Conservation (phyloP, 192 early-diverging fungal species). For the Tieghemiomyces parasiticus region DNA sequence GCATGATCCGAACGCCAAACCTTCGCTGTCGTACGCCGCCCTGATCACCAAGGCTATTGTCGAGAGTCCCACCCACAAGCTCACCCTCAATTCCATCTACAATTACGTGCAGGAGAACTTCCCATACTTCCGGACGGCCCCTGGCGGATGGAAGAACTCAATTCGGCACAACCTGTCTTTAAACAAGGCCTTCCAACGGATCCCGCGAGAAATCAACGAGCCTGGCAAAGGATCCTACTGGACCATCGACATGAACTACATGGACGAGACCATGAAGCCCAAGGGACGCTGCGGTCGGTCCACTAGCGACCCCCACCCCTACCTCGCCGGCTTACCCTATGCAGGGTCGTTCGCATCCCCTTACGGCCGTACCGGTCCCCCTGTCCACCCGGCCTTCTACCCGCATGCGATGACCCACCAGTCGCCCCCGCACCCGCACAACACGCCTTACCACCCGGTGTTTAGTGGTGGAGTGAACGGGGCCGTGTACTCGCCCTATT, state of each 20-base stretch:
- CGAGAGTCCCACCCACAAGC: slow-evolving; percentile 38
- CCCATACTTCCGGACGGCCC: slow-evolving; percentile 61
- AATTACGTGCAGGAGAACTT: slow-evolving; percentile 60
- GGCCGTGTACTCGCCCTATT: too few relatives aligned
- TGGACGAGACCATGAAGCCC: not conserved
- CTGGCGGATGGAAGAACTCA: slow-evolving; percentile 69
- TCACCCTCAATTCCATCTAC: slow-evolving; percentile 80
- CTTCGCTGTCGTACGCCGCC: slow-evolving; percentile 69
- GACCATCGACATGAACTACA: slow-evolving; percentile 44
- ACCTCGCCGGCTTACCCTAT: too few relatives aligned
- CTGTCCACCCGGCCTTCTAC: not conserved
- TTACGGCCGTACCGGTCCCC: not conserved
- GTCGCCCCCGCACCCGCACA: too few relatives aligned
- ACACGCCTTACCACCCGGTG: too few relatives aligned
- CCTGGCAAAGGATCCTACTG: slow-evolving; percentile 80
- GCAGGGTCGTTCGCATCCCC: too few relatives aligned
- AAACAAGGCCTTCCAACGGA: slow-evolving; percentile 66
- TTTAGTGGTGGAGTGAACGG: too few relatives aligned
- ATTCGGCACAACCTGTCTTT: slow-evolving; percentile 81
- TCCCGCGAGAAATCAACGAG: slow-evolving; percentile 62
- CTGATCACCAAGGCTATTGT: slow-evolving; percentile 73
- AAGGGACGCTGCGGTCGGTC: slow-evolving; percentile 8
- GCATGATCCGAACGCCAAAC: slow-evolving; percentile 35
- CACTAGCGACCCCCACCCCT: slow-evolving; percentile 12
- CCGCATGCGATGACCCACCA: too few relatives aligned